Base-by-base conservation (phyloP, 148 eudicot genomes). In the Dysphania ambrosioides region DNA sequence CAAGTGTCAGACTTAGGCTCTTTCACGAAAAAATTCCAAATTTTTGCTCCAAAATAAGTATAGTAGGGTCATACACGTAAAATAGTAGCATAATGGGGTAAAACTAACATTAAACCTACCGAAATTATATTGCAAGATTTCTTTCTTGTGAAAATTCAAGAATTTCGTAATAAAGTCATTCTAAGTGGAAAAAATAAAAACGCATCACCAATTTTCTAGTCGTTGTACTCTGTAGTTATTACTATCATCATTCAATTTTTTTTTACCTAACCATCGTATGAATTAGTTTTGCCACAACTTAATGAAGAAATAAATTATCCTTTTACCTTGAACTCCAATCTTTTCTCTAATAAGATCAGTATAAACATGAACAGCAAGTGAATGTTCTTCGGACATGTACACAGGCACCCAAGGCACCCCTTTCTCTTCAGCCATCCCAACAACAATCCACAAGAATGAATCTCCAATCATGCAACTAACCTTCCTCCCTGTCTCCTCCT, bases 401-500 rank as follows among this genome's bases (percentile, higher is more conserved):
- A 42, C 23, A 34, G 77, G 68, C 2, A 77, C 78, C 84, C 84
- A 81, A 3, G 78, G 78, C 11, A 77, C 81, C 9, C 26, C 55
- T 26, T 42, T 77, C 35, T 77, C 72, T 32, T 62, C 26, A 12
- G 84, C 84, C 60, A 77, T 47, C 10, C 77, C 71, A 21, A 24
- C 75, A 31, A 68, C 30, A 42, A 81, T 68, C 78, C 81, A 77
- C 67, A 81, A 34, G 42, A 81, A 81, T 0, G 78, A 71, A 55
- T 81, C 84, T 15, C 78, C 80, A 42, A 81, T 36, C 62, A 81
- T 55, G 29, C 81, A 81, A 8, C 59, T 81, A 24, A 81, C 71
- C 56, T 8, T 64, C 62, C 62, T 59, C 68, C 83, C 83, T 7
- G 40, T 66, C 63, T 76, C 77, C 31, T 31, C 77, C 73, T 76